A percentile compares a stretch with the other conserved stretches of the same genome.
Evolutionary conservation across 2,329 filamentous ascomycete species (phyloP).

Genomic region (Monosporascus sp.): DNA sequence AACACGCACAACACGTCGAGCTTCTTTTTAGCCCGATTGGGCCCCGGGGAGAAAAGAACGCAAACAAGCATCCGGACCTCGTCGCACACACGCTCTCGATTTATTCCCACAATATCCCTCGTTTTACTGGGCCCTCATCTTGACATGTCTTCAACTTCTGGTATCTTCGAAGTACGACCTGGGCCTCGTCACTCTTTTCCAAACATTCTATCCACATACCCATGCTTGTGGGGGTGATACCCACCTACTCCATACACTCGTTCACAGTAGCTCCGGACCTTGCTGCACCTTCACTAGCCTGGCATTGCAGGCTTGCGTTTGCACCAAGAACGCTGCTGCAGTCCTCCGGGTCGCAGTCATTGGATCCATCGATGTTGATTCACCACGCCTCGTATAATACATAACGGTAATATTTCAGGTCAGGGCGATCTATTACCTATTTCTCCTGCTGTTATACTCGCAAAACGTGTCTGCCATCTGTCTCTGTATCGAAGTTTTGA

Average conservation of each 20-base stretch:
- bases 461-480: background rate
- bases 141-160: background rate
- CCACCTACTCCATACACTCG: conserved; percentile 11
- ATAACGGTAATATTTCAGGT: background rate
- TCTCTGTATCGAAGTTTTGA: background rate
- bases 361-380: background rate
- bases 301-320: conserved; percentile 7
- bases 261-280: conserved; percentile 8
- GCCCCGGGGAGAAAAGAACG: conserved; percentile 4
- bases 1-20: conserved; percentile 13
- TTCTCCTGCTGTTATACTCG: background rate
- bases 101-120: conserved; percentile 6
- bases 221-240: conserved; percentile 3
- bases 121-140: conserved; percentile 2
- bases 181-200: conserved; percentile 4
- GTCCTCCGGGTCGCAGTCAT: conserved; percentile 4
- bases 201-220: background rate
- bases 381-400: background rate
- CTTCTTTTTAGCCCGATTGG: conserved; percentile 15
- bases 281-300: conserved; percentile 14
- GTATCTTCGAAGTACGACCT: conserved; percentile 2
- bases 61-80: conserved; percentile 8
- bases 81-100: conserved; percentile 12
- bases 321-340: conserved; percentile 9
- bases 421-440: background rate